Conservation (phyloP, 331 rosid species). For the Quercus tomentella region DNA sequence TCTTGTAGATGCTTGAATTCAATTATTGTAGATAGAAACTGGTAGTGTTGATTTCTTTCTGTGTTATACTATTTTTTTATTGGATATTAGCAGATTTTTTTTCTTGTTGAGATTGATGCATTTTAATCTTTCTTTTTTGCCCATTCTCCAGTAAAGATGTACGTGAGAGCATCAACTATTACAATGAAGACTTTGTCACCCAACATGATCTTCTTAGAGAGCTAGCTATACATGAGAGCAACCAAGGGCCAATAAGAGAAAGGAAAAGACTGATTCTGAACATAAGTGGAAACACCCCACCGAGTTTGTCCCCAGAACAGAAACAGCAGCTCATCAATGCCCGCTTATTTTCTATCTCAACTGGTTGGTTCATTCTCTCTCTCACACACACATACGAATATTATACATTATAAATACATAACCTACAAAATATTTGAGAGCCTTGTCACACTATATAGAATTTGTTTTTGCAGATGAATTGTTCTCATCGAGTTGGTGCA, state of each 20-base stretch:
- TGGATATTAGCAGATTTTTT: too few relatives aligned
- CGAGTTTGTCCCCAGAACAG: slow-evolving; percentile 20
- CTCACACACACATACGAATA: too few relatives aligned
- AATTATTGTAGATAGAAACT: too few relatives aligned
- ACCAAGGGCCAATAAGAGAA: too few relatives aligned
- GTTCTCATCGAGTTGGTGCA: slow-evolving; percentile 4
- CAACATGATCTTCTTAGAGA: slow-evolving; percentile 49
- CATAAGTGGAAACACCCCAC: background rate
- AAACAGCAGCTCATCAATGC: slow-evolving; percentile 5
- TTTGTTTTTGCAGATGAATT: slow-evolving; percentile 40
- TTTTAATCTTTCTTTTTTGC: too few relatives aligned
- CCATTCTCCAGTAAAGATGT: too few relatives aligned
- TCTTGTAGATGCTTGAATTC: too few relatives aligned
- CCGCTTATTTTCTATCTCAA: slow-evolving; percentile 38
- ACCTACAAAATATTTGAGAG: background rate
- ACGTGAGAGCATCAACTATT: background rate
- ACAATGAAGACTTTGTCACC: slow-evolving; percentile 36
- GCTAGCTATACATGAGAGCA: slow-evolving; percentile 22
- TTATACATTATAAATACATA: background rate
- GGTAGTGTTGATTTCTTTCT: too few relatives aligned
- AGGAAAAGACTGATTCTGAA: too few relatives aligned
- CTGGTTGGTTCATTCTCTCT: slow-evolving; percentile 36
- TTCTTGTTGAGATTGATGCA: fast-evolving
- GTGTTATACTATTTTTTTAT: too few relatives aligned
- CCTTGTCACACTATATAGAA: background rate